Evolutionary conservation across 2,329 filamentous ascomycete genomes (phyloP).

Genomic region (Hypocreales sp.): DNA sequence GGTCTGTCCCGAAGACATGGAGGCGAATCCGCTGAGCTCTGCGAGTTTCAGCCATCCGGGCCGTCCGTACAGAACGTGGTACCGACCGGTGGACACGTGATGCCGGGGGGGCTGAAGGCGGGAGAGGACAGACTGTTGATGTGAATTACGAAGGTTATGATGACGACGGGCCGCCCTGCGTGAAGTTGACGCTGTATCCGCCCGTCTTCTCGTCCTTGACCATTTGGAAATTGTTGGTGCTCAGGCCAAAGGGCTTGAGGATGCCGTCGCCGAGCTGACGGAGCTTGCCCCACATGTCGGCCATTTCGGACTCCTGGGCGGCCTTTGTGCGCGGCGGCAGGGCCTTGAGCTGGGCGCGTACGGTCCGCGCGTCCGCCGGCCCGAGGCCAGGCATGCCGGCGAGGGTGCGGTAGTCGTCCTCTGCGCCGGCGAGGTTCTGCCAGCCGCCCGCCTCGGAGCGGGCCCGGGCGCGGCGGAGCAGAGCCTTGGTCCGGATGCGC

Average conservation of each 20-base stretch:
- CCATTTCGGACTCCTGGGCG: conserved; percentile 77
- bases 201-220: conserved; percentile 78
- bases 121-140: too few relatives aligned
- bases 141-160: too few relatives aligned
- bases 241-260: conserved; percentile 82
- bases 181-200: conserved; percentile 89
- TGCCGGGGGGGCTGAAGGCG: too few relatives aligned
- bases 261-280: conserved; percentile 87
- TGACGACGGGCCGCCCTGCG: conserved; percentile 14
- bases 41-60: too few relatives aligned
- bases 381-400: conserved; percentile 39
- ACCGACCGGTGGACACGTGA: too few relatives aligned
- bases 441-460: conserved; percentile 59
- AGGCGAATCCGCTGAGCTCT: too few relatives aligned
- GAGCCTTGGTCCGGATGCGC: conserved; percentile 67
- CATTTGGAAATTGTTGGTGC: conserved; percentile 90
- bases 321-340: conserved; percentile 56
- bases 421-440: conserved; percentile 62
- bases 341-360: conserved; percentile 46
- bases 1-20: too few relatives aligned
- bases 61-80: too few relatives aligned
- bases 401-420: conserved; percentile 64
- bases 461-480: conserved; percentile 65
- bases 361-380: conserved; percentile 48
- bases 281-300: conserved; percentile 94